Percentiles rank a stretch among this genome's conserved stretches.
phyloP scores from a whole-genome alignment of 2,329 filamentous ascomycete genomes.

The Pseudogymnoascus sp. region DNA sequence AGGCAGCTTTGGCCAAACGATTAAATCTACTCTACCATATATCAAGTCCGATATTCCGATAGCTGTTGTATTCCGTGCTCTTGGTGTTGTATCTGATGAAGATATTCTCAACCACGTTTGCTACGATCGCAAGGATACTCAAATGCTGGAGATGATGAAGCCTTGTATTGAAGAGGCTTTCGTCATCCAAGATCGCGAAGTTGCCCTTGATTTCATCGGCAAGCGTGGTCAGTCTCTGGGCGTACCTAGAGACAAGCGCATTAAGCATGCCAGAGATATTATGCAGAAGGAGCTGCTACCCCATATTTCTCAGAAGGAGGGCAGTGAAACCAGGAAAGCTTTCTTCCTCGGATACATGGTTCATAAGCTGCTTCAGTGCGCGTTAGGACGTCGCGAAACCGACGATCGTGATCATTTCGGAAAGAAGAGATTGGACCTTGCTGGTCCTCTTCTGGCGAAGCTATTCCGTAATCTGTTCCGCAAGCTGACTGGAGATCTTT shows the following conservation, averaged over 20 bases:
- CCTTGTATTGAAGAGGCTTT: constrained; percentile 97
- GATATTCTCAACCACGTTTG: constrained; percentile 98
- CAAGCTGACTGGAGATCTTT: constrained; percentile 84
- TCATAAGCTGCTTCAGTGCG: constrained; percentile 87
- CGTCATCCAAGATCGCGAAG: constrained; percentile 89
- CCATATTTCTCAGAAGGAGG: constrained; percentile 91
- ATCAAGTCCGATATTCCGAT: constrained; percentile 91
- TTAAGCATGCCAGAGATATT: constrained; percentile 86
- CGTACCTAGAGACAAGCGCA: constrained; percentile 76
- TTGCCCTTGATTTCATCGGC: constrained; percentile 90
- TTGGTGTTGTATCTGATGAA: constrained; percentile 94
- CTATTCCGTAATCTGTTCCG: constrained; percentile 89
- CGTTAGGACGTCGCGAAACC: constrained; percentile 83
- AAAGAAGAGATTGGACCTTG: constrained; percentile 94
- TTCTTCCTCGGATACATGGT: constrained; percentile 99
- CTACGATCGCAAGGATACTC: constrained; percentile 88
- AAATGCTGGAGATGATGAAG: constrained; percentile 96
- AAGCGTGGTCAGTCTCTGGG: constrained; percentile 76
- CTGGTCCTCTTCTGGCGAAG: constrained; percentile 89
- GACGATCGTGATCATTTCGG: constrained; percentile 98
- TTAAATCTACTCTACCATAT: constrained; percentile 86
- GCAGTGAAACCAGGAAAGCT: constrained; percentile 90
- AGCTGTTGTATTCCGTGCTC: constrained; percentile 87
- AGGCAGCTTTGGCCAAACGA: constrained; percentile 76
- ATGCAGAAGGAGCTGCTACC: constrained; percentile 95